Conservation (phyloP, 2,329 filamentous ascomycete genomes). For the Fusarium subglutinans region DNA sequence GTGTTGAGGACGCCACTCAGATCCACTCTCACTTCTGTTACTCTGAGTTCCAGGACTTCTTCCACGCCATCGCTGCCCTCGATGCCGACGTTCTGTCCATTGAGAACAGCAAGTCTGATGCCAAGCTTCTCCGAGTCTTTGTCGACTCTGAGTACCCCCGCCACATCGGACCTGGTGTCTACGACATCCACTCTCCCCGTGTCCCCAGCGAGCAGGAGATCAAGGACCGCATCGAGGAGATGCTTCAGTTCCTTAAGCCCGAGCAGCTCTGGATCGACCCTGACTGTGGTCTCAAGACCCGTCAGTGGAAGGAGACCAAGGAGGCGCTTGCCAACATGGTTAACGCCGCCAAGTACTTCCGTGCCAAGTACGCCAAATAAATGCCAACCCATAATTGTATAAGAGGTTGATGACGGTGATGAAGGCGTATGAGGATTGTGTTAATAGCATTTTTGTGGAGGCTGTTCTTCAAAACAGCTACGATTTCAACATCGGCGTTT, state of each 20-base stretch:
- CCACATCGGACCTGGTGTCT: slow-evolving; percentile 99
- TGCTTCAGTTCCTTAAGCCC: slow-evolving; percentile 96
- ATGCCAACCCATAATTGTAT: slow-evolving; percentile 34
- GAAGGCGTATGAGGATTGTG: slow-evolving; percentile 41
- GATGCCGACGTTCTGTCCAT: slow-evolving; percentile 99
- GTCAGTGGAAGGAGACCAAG: slow-evolving; percentile 99
- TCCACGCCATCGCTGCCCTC: slow-evolving; percentile 98
- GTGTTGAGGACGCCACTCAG: slow-evolving; percentile 94
- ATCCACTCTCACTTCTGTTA: slow-evolving; percentile 99
- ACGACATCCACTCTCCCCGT: slow-evolving; percentile 99
- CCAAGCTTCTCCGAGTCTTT: slow-evolving; percentile 98
- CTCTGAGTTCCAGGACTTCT: slow-evolving; percentile 99
- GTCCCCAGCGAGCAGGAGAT: slow-evolving; percentile 98
- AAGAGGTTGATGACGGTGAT: slow-evolving; percentile 27
- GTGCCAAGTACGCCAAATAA: slow-evolving; percentile 80
- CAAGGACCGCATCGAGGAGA: slow-evolving; percentile 96
- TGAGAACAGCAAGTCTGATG: slow-evolving; percentile 99
- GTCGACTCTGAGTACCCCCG: slow-evolving; percentile 96
- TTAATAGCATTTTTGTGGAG: slow-evolving; percentile 46
- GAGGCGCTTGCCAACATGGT: slow-evolving; percentile 96
- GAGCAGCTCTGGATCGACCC: slow-evolving; percentile 99
- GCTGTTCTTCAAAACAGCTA: slow-evolving; percentile 54
- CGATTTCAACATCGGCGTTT: slow-evolving; percentile 71
- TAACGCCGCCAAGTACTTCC: slow-evolving; percentile 96
- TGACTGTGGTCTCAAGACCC: slow-evolving; percentile 99